Conservation (phyloP, 768 basidiomycete species). For the Cystobasidium onofrii region DNA sequence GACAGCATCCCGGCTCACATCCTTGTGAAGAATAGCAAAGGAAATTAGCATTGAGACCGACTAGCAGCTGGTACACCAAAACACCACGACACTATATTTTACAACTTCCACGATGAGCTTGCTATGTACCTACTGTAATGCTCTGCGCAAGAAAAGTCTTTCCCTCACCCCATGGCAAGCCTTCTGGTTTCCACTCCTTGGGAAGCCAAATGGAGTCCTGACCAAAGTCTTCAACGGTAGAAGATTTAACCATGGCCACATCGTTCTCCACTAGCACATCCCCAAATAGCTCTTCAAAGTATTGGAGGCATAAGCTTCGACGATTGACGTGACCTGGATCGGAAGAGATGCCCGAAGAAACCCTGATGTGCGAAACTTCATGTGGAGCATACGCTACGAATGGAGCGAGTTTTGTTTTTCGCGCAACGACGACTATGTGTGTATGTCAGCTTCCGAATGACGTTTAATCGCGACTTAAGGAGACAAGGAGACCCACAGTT, state of each 20-base stretch:
- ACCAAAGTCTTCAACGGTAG: too few relatives aligned
- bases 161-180: neutral
- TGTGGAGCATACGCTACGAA: neutral
- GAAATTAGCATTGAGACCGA: too few relatives aligned
- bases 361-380: neutral
- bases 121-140: too few relatives aligned
- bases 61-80: too few relatives aligned
- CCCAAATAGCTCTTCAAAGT: neutral
- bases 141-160: neutral
- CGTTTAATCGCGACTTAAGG: too few relatives aligned
- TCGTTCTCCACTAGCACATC: neutral
- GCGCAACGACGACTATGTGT: neutral
- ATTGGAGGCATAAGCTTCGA: neutral
- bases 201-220: neutral
- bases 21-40: too few relatives aligned
- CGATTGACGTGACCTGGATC: neutral
- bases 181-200: neutral
- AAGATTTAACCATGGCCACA: neutral
- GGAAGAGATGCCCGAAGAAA: neutral
- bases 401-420: neutral
- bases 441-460: too few relatives aligned
- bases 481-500: slow-evolving; percentile 5
- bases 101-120: too few relatives aligned
- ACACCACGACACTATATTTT: too few relatives aligned
- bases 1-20: too few relatives aligned